These are phyloP conservation scores for Phytophthora pluvialis DNA, from an alignment of 352 stramenopile genomes.

Conservation along the genomic window DNA sequence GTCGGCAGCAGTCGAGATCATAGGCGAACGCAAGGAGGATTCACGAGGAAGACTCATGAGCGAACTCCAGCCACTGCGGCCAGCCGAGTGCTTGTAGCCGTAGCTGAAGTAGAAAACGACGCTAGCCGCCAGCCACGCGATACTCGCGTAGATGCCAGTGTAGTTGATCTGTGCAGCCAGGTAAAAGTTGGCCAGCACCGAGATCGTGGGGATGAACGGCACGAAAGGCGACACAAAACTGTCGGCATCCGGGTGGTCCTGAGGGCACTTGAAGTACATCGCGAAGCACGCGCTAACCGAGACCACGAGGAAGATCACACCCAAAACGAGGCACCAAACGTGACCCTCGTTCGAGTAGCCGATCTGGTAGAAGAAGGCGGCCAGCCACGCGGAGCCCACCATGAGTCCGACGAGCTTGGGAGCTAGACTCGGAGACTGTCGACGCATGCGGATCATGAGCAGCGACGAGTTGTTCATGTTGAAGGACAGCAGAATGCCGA, in stretches of 20 bases:
- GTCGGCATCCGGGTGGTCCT: slow-evolving; percentile 48
- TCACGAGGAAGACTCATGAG: slow-evolving; percentile 58
- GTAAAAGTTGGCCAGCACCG: slow-evolving; percentile 77
- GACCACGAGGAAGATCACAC: slow-evolving; percentile 57
- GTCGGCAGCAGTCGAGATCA: slow-evolving; percentile 47
- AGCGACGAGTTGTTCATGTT: slow-evolving; percentile 84
- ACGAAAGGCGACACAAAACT: slow-evolving; percentile 68
- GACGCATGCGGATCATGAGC: slow-evolving; percentile 73
- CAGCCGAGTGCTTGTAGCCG: slow-evolving; percentile 70
- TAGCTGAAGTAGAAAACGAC: slow-evolving; percentile 83
- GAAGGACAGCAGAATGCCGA: slow-evolving; percentile 90
- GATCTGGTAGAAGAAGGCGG: slow-evolving; percentile 74
- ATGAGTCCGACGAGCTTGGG: slow-evolving; percentile 53
- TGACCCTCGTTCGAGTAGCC: slow-evolving; percentile 62
- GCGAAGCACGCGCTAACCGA: slow-evolving; percentile 34
- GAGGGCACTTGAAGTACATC: slow-evolving; percentile 68
- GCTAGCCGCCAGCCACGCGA: slow-evolving; percentile 59
- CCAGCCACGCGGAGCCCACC: slow-evolving; percentile 44
- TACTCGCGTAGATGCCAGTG: slow-evolving; percentile 55
- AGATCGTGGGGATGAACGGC: slow-evolving; percentile 63
- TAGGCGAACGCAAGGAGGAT: slow-evolving; percentile 53
- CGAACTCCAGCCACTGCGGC: slow-evolving; percentile 64
- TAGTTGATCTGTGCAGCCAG: slow-evolving; percentile 67
- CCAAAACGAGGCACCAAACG: slow-evolving; percentile 41
- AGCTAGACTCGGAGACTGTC: slow-evolving; percentile 53